Evolutionary conservation across 768 basidiomycete species (phyloP), one percentile per base, ranked within the genome.

Genomic region (Panellus pusillus): DNA sequence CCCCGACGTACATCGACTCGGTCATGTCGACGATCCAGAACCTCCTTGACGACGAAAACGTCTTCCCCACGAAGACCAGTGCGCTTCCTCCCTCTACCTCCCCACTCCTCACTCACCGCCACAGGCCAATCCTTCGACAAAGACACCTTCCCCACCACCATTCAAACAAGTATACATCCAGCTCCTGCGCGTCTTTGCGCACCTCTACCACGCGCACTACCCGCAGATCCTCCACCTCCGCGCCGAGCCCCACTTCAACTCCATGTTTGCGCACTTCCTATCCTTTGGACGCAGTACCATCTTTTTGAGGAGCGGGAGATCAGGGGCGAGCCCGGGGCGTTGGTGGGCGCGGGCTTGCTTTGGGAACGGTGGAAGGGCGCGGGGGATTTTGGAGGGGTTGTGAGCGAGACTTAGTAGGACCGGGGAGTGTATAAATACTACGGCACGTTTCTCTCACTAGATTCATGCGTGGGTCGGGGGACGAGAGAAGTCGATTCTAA

Each of bases 11-110:
- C 71, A 93, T 98, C 64, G 96, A 98, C 76, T 96, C 92, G 59
- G 96, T 98, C 63, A 93, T 98, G 89, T 93, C 94, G 4, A 94
- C 93, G 78, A 83, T 97, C 24, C 96, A 98, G 69, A 94, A 91
- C 66, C 79, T 96, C 24, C 77, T 98, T 29, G 92, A 98, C 62
- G 95, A 98, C 74, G 94, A 98, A 65, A 86, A 83, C 62, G 84
- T 88, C 50, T 98, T 98, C 77, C 96, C 95, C 6, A 93, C 95
- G 9, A 96, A 97, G 69, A 85, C 90, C n/a, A 92, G 94, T 91
- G 64, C 61, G 82, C 72, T 14, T 4, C 17, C 18, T 45, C 24
- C 8, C 20, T 9, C 20, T 39, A 46, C 35, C 47, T 39, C 47
- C 19, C 35, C 42, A 4, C 47, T 41, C 12, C 44, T 13, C 19